Base-by-base conservation (phyloP, 768 basidiomycete species). In the Boletus tylopilopsis region DNA sequence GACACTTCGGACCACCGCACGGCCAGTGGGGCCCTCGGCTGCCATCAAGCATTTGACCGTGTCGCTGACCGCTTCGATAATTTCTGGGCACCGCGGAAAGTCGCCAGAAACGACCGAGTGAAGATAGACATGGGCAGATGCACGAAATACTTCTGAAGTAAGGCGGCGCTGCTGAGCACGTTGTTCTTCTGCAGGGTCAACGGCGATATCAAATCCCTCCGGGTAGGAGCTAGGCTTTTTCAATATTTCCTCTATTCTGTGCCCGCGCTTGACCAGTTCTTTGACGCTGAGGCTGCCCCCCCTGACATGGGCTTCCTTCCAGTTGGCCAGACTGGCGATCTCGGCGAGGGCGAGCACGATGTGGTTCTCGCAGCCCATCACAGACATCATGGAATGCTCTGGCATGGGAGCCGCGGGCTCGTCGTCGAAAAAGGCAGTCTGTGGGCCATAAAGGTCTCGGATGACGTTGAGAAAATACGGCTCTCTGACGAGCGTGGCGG, bases 351-450 rank as follows among this genome's bases (percentile, higher is more conserved):
- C 87, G 75, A 86, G 84, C 41, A 92, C 80, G 46, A 87, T 80
- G 51, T 74, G 70, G 68, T 90, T 89, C 59, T 87, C 84, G 73
- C 90, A 90, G 18, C 90, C 90, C 88, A 93, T 92, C 6, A 88
- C 77, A 37, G 76, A 73, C 69, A 89, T 73, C 90, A 92, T 92
- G n/a, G 81, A 82, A 48, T 80, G 74, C 60, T 76, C 71, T 4
- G 44, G 37, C 39, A 66, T 61, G 47, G 71, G 70, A 21, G 64
- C 59, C 42, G 79, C 64, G 53, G 70, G 74, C 39, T 73, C 75
- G 25, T 57, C 61, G 18, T 67, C 64, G 23, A 66, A 54, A 21
- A 44, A 55, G 37, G 53, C 49, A 5, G 29, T 8, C 13, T 45
- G 58, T 6, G 52, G 37, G 18, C 63, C 65, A 66, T 83, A 91